Evolutionary conservation across 768 basidiomycete species (phyloP).

Genomic region (Cubamyces lactineus): DNA sequence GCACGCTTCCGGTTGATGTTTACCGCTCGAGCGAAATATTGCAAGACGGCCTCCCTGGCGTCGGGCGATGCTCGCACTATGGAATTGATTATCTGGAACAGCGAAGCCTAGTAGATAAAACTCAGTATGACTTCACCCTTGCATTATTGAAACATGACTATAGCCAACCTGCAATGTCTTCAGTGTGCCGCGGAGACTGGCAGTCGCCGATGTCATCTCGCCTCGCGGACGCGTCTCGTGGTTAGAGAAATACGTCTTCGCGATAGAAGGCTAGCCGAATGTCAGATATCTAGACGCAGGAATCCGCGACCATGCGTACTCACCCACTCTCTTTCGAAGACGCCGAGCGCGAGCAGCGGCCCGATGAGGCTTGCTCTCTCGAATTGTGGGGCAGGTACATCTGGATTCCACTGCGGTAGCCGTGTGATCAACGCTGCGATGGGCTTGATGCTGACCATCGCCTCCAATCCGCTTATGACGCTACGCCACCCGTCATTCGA

Average conservation of each 20-base stretch:
- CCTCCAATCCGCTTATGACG: slow-evolving; percentile 78
- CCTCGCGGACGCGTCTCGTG: slow-evolving; percentile 71
- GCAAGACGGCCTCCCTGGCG: slow-evolving; percentile 78
- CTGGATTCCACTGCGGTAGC: slow-evolving; percentile 75
- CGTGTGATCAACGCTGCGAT: slow-evolving; percentile 82
- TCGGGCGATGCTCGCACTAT: slow-evolving; percentile 83
- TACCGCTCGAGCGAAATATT: slow-evolving; percentile 78
- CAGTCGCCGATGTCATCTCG: slow-evolving; percentile 82
- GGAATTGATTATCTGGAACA: slow-evolving; percentile 88
- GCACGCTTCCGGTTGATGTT: slow-evolving; percentile 81
- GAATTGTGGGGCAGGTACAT: slow-evolving; percentile 61
- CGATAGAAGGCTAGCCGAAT: slow-evolving; percentile 65
- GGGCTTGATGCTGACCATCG: slow-evolving; percentile 77
- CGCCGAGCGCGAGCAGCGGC: slow-evolving; percentile 79
- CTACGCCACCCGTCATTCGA: slow-evolving; percentile 87
- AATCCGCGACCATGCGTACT: slow-evolving; percentile 29
- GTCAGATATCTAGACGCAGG: neutral
- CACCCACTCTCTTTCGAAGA: slow-evolving; percentile 92
- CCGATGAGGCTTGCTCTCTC: slow-evolving; percentile 77
- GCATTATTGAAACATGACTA: neutral
- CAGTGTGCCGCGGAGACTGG: slow-evolving; percentile 84
- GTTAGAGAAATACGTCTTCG: slow-evolving; percentile 83
- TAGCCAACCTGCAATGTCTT: slow-evolving; percentile 75
- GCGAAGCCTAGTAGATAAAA: slow-evolving; percentile 48
- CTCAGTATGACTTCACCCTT: neutral